Percentiles rank a stretch among this genome's conserved stretches.
Evolutionary conservation across 768 basidiomycete species (phyloP).

Genomic region (Holtermannia corniformis): DNA sequence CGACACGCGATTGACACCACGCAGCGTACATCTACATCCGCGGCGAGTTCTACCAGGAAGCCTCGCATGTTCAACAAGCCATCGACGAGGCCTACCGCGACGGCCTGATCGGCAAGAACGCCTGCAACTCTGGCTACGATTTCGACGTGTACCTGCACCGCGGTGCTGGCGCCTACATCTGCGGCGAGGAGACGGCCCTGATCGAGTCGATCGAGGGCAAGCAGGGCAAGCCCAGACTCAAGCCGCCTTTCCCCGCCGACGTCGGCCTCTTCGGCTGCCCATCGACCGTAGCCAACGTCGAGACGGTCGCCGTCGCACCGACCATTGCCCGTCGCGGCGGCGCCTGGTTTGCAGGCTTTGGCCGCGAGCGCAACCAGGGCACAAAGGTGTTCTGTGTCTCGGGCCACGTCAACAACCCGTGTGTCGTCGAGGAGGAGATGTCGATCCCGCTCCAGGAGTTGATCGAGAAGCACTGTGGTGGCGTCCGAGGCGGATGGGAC

Average conservation of each 20-base stretch:
- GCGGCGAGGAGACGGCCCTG: slow-evolving; percentile 94
- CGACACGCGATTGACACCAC: background rate
- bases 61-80: slow-evolving; percentile 84
- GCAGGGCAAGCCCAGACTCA: slow-evolving; percentile 93
- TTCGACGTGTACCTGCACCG: slow-evolving; percentile 99
- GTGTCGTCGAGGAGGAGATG: slow-evolving; percentile 98
- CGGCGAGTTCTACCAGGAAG: slow-evolving; percentile 95
- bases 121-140: slow-evolving; percentile 83
- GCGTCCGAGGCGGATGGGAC: slow-evolving; percentile 89
- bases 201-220: slow-evolving; percentile 97
- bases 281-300: slow-evolving; percentile 94
- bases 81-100: slow-evolving; percentile 89
- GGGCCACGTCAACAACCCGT: slow-evolving; percentile 96
- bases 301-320: slow-evolving; percentile 95
- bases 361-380: slow-evolving; percentile 82
- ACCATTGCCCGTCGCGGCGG: slow-evolving; percentile 87
- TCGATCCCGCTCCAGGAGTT: slow-evolving; percentile 88
- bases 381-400: slow-evolving; percentile 97
- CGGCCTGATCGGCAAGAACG: slow-evolving; percentile 78
- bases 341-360: slow-evolving; percentile 86
- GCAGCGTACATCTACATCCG: slow-evolving; percentile 98
- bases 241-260: slow-evolving; percentile 98
- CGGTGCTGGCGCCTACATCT: slow-evolving; percentile 96
- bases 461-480: slow-evolving; percentile 93
- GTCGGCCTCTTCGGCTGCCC: slow-evolving; percentile 97